Percentiles rank a stretch among this genome's conserved stretches.
Conservation (phyloP, 805 yeast species). For the Pichia ethanolica region DNA sequence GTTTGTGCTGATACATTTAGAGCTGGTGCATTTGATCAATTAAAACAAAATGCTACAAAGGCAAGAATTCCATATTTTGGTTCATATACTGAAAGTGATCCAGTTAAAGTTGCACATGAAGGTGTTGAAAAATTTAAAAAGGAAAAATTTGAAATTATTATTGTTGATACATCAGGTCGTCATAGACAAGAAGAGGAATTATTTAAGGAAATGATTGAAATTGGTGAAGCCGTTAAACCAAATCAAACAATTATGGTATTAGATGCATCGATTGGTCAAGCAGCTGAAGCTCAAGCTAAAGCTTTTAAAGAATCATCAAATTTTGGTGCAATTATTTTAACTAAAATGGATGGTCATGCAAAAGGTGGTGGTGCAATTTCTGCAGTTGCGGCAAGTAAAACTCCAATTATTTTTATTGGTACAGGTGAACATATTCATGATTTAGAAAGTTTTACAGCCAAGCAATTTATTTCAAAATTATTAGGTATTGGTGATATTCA, state of each 20-base stretch:
- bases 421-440: slow-evolving; percentile 97
- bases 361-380: slow-evolving; percentile 99
- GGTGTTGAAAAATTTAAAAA: slow-evolving; percentile 90
- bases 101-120: slow-evolving; percentile 81
- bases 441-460: slow-evolving; percentile 84
- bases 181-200: slow-evolving; percentile 91
- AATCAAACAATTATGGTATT: slow-evolving; percentile 95
- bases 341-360: slow-evolving; percentile 98
- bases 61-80: slow-evolving; percentile 94
- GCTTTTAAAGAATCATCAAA: slow-evolving; percentile 91
- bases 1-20: slow-evolving; percentile 99
- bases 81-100: slow-evolving; percentile 91
- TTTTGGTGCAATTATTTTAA: slow-evolving; percentile 90
- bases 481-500: slow-evolving; percentile 95
- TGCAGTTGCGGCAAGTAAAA: slow-evolving; percentile 94
- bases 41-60: slow-evolving; percentile 94
- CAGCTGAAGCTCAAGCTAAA: slow-evolving; percentile 89
- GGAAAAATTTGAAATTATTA: slow-evolving; percentile 86
- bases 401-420: slow-evolving; percentile 94
- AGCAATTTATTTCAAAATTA: slow-evolving; percentile 81
- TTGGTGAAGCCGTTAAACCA: slow-evolving; percentile 82
- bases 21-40: slow-evolving; percentile 99
- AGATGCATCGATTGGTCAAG: slow-evolving; percentile 97
- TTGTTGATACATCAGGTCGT: slow-evolving; percentile 97
- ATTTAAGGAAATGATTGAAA: slow-evolving; percentile 92